Evolutionary conservation across 164 flowering plant genomes (phyloP), one percentile per base, ranked within the genome.

Genomic region (Nymphaea thermarum): DNA sequence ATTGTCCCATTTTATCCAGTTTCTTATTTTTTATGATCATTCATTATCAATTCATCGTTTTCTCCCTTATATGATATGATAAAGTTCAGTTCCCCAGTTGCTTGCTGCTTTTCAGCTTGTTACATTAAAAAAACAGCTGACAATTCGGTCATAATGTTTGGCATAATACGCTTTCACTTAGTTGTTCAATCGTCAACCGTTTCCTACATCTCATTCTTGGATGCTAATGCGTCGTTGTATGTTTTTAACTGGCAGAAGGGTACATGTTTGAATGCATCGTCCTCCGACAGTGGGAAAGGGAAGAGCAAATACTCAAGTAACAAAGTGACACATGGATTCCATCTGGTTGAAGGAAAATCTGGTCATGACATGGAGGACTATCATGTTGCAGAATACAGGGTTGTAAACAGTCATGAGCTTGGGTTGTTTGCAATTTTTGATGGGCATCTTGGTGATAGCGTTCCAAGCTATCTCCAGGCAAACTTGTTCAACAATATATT

Each of bases 341-440:
- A 82, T 68, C 75, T 86, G 59, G 87, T 86, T 47, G 81, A 86
- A 80, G 91, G 91, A 4, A 80, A 80, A 71, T 74, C 87, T 4
- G 84, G 84, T 18, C 91, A 87, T 71, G 80, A 79, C 69, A 87
- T 87, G 91, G 91, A 87, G 71, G 91, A 87, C 66, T 87, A 83
- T 67, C 88, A 76, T 76, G 86, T 87, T 25, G 89, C 91, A 3
- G 82, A 85, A 62, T 85, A 79, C 72, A 74, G 67, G 51, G 67
- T 65, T 16, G 77, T 42, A 43, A 76, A 80, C 66, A 74, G 73
- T 43, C 89, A 82, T 44, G 83, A 67, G 66, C 83, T 87, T 15
- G 92, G 91, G 15, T 60, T 87, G 42, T 87, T 85, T 72, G 91
- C 91, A 8, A 85, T 87, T 55, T 87, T 80, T 66, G 92, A 87